Evolutionary conservation across 2,329 filamentous ascomycete species (phyloP).

Genomic region (Apiospora arundinis): DNA sequence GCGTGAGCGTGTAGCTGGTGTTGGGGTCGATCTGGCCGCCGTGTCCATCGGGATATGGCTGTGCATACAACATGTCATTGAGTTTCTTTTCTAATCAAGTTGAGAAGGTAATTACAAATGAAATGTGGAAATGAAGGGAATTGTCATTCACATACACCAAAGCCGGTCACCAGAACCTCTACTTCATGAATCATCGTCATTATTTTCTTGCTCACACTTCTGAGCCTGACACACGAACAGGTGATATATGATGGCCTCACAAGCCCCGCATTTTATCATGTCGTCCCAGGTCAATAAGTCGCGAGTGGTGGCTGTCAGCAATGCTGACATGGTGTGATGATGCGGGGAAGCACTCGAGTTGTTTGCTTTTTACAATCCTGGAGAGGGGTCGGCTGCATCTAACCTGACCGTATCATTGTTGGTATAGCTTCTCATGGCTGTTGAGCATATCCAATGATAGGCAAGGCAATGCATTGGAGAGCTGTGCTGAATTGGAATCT

Average conservation of each 20-base stretch:
- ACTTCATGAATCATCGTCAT: not conserved
- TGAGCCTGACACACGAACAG: not conserved
- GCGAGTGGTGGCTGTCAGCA: not conserved
- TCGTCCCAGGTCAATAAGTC: not conserved
- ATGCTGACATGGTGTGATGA: not conserved
- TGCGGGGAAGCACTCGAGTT: not conserved
- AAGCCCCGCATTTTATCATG: not conserved
- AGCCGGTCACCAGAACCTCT: not conserved
- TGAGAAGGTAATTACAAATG: not conserved
- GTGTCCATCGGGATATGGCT: constrained; percentile 22
- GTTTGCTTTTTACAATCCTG: not conserved
- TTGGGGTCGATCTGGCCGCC: constrained; percentile 22
- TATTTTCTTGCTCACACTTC: not conserved
- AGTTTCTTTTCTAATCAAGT: not conserved
- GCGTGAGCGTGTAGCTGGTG: constrained; percentile 20
- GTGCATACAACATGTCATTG: not conserved
- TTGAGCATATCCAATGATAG: no score
- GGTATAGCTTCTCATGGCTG: no score
- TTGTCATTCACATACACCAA: not conserved
- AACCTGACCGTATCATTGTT: no score
- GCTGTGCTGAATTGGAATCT: no score
- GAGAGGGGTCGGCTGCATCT: no score
- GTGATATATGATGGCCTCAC: not conserved
- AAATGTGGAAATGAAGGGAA: no score
- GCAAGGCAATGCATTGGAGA: no score